A percentile compares a stretch with the other conserved stretches of the same genome.
Evolutionary conservation across 23 red algal genomes (phyloP).

Genomic region (Gracilaria domingensis): DNA sequence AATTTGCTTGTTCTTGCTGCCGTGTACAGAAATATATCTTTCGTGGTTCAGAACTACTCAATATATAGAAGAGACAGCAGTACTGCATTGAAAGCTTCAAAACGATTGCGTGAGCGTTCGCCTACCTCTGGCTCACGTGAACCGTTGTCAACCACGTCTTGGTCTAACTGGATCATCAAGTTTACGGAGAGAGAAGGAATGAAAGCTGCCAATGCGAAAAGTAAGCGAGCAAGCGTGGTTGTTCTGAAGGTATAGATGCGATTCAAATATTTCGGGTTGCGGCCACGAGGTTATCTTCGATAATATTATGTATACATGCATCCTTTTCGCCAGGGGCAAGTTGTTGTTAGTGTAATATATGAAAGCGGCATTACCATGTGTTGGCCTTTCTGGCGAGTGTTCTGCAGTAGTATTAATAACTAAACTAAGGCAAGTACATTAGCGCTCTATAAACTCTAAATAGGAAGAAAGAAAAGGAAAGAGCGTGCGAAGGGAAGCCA

Average conservation of each 20-base stretch:
- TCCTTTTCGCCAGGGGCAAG: too few species aligned
- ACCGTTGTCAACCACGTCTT: background rate
- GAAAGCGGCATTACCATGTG: too few species aligned
- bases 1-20: conserved; percentile 29
- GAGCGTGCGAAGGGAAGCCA: background rate
- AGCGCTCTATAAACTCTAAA: too few species aligned
- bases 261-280: background rate
- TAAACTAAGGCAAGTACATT: too few species aligned
- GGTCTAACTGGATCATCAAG: conserved; percentile 7
- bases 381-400: too few species aligned
- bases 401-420: too few species aligned
- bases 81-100: background rate
- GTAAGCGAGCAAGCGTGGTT: conserved; percentile 16
- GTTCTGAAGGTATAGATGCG: background rate
- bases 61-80: background rate
- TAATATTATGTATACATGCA: too few species aligned
- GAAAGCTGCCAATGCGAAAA: conserved; percentile 41
- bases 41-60: background rate
- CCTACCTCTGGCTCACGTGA: background rate
- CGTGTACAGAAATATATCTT: conserved; percentile 18
- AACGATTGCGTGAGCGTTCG: conserved; percentile 2
- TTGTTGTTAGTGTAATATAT: too few species aligned
- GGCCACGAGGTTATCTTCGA: too few species aligned
- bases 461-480: too few species aligned
- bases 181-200: conserved; percentile 42